Percentiles rank a stretch among this genome's conserved stretches.
These are phyloP conservation scores for Tolypocladium guangdongense DNA, from an alignment of 2,329 filamentous ascomycete genomes.

Conservation along the genomic window DNA sequence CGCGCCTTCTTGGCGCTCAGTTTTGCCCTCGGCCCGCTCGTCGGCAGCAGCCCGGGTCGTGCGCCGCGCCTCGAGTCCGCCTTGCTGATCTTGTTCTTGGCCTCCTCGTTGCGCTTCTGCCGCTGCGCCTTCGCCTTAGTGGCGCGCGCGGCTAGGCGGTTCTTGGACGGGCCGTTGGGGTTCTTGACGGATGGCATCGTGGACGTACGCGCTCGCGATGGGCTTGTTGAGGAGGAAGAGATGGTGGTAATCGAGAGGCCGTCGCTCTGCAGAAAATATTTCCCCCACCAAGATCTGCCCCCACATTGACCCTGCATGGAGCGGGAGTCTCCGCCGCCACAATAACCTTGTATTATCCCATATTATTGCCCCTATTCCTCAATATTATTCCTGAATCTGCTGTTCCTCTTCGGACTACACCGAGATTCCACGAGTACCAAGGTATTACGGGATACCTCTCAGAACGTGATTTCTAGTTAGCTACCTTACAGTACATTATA, in stretches of 20 bases:
- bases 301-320: not conserved
- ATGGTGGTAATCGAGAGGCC: not conserved
- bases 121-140: slow-evolving; percentile 31
- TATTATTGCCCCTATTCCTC: too few relatives aligned
- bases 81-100: slow-evolving; percentile 28
- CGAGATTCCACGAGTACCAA: too few relatives aligned
- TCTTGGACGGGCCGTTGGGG: slow-evolving; percentile 45
- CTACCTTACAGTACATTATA: too few relatives aligned
- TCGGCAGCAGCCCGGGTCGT: slow-evolving; percentile 40
- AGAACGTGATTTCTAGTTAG: too few relatives aligned
- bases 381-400: too few relatives aligned
- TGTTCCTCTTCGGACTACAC: too few relatives aligned
- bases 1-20: slow-evolving; percentile 44
- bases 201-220: not conserved
- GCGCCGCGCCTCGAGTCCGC: slow-evolving; percentile 38
- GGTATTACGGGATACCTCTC: too few relatives aligned
- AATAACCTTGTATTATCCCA: too few relatives aligned
- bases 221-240: not conserved
- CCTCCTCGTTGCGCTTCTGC: slow-evolving; percentile 28
- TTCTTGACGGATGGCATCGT: slow-evolving; percentile 46
- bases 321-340: not conserved
- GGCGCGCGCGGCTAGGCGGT: slow-evolving; percentile 36
- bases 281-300: not conserved
- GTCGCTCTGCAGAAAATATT: not conserved
- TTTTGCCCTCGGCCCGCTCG: slow-evolving; percentile 39